Percentiles rank a stretch among this genome's conserved stretches.
phyloP scores from a whole-genome alignment of 2,329 filamentous ascomycete genomes.

The Aspergillus tanneri region DNA sequence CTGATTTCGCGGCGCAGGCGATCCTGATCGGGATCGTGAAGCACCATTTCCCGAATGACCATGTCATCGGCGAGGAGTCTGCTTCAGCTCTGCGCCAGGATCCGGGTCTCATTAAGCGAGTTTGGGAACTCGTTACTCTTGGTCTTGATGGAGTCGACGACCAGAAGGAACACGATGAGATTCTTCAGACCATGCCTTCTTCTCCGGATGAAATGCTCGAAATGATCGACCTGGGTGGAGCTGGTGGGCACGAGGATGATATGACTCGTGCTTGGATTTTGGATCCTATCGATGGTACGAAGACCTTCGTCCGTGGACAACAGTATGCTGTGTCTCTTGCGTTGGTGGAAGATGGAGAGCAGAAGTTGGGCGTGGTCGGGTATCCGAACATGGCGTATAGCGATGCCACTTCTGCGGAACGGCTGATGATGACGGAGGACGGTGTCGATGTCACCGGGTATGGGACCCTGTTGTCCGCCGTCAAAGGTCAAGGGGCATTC shows the following conservation, averaged over 20 bases:
- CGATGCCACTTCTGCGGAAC: not conserved
- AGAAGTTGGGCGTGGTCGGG: constrained; percentile 11
- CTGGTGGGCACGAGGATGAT: not conserved
- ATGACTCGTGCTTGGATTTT: constrained; percentile 12
- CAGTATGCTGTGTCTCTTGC: constrained; percentile 13
- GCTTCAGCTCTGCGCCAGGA: constrained; percentile 6
- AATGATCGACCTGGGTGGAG: constrained; percentile 1
- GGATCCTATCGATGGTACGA: constrained; percentile 12
- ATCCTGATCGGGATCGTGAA: constrained; percentile 8
- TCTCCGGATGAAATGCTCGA: constrained; percentile 7
- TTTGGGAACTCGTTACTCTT: constrained; percentile 11
- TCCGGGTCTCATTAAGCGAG: constrained; percentile 2
- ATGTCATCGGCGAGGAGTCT: constrained; percentile 8
- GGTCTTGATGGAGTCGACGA: no score
- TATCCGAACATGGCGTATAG: constrained; percentile 9
- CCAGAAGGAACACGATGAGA: not conserved
- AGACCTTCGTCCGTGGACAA: constrained; percentile 8
- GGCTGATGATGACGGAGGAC: not conserved
- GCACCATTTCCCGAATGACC: constrained; percentile 9
- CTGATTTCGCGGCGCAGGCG: constrained; percentile 8
- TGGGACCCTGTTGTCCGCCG: constrained; percentile 9
- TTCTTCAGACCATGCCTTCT: not conserved
- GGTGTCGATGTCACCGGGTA: not conserved
- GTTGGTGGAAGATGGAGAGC: constrained; percentile 9
- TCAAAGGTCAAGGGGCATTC: constrained; percentile 8